Conservation (phyloP, 768 basidiomycete genomes). For the Calocybe cyanea region DNA sequence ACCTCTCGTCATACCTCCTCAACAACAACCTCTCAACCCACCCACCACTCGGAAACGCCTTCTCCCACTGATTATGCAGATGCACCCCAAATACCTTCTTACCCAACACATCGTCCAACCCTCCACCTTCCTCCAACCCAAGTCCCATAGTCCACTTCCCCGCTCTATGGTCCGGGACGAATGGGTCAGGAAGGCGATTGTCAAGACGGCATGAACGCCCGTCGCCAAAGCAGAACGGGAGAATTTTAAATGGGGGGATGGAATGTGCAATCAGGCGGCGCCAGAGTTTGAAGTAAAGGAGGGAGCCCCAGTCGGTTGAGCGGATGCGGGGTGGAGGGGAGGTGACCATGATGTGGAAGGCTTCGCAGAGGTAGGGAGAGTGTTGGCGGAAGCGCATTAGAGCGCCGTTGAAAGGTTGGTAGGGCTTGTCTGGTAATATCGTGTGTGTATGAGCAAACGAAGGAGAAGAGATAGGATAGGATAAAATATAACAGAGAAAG, state of each 20-base stretch:
- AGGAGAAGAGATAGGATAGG: neutral
- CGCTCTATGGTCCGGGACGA: slow-evolving; percentile 48
- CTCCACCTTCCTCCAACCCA: slow-evolving; percentile 57
- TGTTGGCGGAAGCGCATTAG: slow-evolving; percentile 88
- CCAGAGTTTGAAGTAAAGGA: slow-evolving; percentile 90
- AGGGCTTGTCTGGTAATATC: slow-evolving; percentile 32
- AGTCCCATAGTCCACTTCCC: slow-evolving; percentile 69
- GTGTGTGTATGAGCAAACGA: neutral
- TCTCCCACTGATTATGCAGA: slow-evolving; percentile 96
- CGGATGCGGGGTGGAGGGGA: slow-evolving; percentile 68
- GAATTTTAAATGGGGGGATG: slow-evolving; percentile 82
- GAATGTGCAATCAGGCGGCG: slow-evolving; percentile 70
- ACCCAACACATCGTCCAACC: slow-evolving; percentile 54
- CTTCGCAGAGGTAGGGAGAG: slow-evolving; percentile 96
- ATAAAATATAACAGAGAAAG: too few species aligned
- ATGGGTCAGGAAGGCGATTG: slow-evolving; percentile 92
- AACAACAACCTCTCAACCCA: slow-evolving; percentile 86
- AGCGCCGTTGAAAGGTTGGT: slow-evolving; percentile 81
- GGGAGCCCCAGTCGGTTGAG: slow-evolving; percentile 92
- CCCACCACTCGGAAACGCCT: slow-evolving; percentile 73
- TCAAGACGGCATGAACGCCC: slow-evolving; percentile 88
- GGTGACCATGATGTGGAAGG: slow-evolving; percentile 85
- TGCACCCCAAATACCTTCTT: slow-evolving; percentile 86
- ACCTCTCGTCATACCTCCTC: slow-evolving; percentile 49
- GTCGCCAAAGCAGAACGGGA: slow-evolving; percentile 96